These are phyloP conservation scores for Trichoderma harzianum DNA, from an alignment of 2,329 filamentous ascomycete species.

Conservation along the genomic window DNA sequence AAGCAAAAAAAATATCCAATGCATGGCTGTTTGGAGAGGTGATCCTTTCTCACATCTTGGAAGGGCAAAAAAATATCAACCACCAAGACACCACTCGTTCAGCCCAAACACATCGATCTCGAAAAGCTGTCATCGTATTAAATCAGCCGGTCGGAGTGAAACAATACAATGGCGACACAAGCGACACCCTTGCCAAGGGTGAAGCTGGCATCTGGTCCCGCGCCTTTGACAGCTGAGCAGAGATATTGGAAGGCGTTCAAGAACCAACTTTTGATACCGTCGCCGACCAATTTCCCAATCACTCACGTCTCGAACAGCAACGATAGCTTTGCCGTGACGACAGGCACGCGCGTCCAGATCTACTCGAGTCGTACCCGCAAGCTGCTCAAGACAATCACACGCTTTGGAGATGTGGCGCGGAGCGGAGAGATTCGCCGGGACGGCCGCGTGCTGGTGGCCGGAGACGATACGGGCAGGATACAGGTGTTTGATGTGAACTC, in stretches of 20 bases:
- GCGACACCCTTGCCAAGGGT: slow-evolving; percentile 76
- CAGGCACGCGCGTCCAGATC: slow-evolving; percentile 86
- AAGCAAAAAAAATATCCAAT: slow-evolving; percentile 9
- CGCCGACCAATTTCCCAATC: slow-evolving; percentile 83
- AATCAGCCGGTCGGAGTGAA: background rate
- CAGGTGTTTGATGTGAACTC: slow-evolving; percentile 92
- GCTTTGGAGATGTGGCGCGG: slow-evolving; percentile 88
- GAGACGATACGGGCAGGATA: slow-evolving; percentile 86
- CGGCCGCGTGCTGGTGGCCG: slow-evolving; percentile 83
- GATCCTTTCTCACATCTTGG: background rate
- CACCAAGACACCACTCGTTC: background rate
- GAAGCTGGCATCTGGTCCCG: slow-evolving; percentile 79
- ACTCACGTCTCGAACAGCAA: slow-evolving; percentile 79
- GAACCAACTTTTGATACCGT: slow-evolving; percentile 84
- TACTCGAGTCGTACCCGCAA: slow-evolving; percentile 91
- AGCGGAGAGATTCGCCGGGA: slow-evolving; percentile 86
- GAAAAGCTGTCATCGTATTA: background rate
- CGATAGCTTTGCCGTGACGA: slow-evolving; percentile 89
- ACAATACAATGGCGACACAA: slow-evolving; percentile 71
- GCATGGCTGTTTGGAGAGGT: background rate
- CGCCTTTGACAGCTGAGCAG: slow-evolving; percentile 84
- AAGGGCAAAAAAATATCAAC: background rate
- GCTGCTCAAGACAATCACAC: slow-evolving; percentile 86
- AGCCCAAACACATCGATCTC: background rate
- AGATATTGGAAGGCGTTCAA: slow-evolving; percentile 95